A percentile compares a stretch with the other conserved stretches of the same genome.
Conservation (phyloP, 2,329 filamentous ascomycete genomes). For the Gremmenia infestans region DNA sequence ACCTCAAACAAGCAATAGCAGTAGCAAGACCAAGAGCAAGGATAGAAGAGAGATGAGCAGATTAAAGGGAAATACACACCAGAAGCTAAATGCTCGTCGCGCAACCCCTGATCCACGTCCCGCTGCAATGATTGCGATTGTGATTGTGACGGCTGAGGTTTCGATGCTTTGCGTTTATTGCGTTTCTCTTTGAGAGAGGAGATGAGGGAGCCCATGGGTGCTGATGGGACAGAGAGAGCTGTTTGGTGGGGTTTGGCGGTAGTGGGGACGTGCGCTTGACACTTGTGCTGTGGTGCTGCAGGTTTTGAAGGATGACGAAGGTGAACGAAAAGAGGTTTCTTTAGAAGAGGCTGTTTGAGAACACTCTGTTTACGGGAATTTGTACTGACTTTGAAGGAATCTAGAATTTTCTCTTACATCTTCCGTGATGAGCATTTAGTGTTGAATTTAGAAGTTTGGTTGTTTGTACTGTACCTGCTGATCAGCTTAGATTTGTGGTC, state of each 20-base stretch:
- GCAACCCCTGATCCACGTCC: slow-evolving; percentile 10
- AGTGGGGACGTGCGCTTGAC: slow-evolving; percentile 13
- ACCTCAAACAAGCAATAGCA: no score
- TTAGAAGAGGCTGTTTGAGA: neutral
- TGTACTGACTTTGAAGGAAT: slow-evolving; percentile 13
- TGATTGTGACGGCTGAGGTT: neutral
- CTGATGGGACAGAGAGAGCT: neutral
- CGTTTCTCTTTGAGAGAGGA: slow-evolving; percentile 9
- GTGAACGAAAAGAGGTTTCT: neutral
- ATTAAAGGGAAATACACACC: neutral
- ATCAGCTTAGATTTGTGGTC: no score
- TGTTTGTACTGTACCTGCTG: no score
- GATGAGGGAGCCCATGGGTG: slow-evolving; percentile 20
- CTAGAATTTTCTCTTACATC: no score
- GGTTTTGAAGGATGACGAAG: slow-evolving; percentile 3
- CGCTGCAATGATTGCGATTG: slow-evolving; percentile 14
- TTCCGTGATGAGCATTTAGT: no score
- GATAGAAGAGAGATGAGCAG: neutral
- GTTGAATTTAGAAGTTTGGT: no score
- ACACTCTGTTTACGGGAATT: neutral
- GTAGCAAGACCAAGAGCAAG: neutral
- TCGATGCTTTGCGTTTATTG: neutral
- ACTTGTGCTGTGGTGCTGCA: neutral
- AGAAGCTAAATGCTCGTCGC: slow-evolving; percentile 18
- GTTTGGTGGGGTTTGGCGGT: slow-evolving; percentile 3